A percentile compares a stretch with the other conserved stretches of the same genome.
These are phyloP conservation scores for Sutorius eximius DNA, from an alignment of 1,284 basidiomycete species.

Conservation along the genomic window DNA sequence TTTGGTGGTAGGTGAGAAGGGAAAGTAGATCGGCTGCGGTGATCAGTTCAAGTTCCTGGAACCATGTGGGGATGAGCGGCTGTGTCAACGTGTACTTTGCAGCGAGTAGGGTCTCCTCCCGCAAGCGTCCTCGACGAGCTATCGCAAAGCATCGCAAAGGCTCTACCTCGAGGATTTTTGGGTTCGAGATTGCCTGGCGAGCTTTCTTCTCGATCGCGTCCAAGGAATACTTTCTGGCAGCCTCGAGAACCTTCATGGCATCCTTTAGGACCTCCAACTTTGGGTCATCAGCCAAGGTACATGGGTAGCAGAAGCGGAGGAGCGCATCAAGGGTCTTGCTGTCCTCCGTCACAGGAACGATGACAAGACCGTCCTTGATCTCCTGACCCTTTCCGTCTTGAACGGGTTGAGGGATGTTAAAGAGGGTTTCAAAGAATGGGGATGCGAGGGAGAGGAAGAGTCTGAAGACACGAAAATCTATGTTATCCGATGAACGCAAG, in stretches of 20 bases:
- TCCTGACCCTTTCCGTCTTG: background rate
- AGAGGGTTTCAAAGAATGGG: conserved; percentile 14
- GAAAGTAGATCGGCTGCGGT: conserved; percentile 19
- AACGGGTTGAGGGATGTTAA: conserved; percentile 14
- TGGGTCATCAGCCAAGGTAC: conserved; percentile 21
- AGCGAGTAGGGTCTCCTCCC: conserved; percentile 17
- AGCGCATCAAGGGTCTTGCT: conserved; percentile 16
- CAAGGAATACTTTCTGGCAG: conserved; percentile 19
- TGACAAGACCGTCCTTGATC: conserved; percentile 4
- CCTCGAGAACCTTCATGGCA: conserved; percentile 13
- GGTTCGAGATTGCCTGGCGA: conserved; percentile 11
- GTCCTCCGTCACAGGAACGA: conserved; percentile 15
- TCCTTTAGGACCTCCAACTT: conserved; percentile 6
- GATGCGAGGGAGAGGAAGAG: conserved; percentile 18
- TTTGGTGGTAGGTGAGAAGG: conserved; percentile 20
- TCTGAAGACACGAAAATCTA: conserved; percentile 14
- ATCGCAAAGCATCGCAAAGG: conserved; percentile 22
- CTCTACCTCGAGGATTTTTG: conserved; percentile 14
- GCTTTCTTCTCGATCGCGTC: conserved; percentile 18
- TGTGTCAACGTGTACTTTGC: conserved; percentile 18
- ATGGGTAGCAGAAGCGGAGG: conserved; percentile 25
- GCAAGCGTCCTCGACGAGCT: conserved; percentile 7
- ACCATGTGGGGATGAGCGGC: conserved; percentile 20
- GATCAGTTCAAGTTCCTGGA: conserved; percentile 18
- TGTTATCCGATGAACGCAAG: conserved; percentile 9